Conservation (phyloP, 1,284 basidiomycete genomes). For the Ustilago bromivora region DNA sequence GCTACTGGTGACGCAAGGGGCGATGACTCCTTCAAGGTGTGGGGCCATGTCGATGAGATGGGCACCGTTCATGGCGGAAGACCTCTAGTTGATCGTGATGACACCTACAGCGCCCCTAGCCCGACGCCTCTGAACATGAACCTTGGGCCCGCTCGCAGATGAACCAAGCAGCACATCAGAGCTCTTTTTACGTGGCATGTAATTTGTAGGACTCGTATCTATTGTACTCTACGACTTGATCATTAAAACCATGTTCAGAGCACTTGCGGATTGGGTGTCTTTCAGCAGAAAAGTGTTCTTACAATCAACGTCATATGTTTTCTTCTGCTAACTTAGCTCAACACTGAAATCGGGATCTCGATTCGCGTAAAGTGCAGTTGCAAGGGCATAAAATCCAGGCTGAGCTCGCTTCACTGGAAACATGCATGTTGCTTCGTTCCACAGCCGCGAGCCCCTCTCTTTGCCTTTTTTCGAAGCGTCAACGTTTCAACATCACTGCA, state of each 20-base stretch:
- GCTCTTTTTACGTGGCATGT: neutral
- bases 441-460: neutral
- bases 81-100: constrained; percentile 55
- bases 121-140: constrained; percentile 58
- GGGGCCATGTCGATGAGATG: constrained; percentile 57
- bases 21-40: constrained; percentile 47
- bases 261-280: neutral
- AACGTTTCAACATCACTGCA: neutral
- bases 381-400: neutral
- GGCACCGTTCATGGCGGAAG: constrained; percentile 60
- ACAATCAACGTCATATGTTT: too few relatives aligned
- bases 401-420: neutral
- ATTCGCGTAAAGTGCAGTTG: neutral
- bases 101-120: constrained; percentile 61
- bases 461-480: neutral
- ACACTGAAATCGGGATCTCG: neutral
- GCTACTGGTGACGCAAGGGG: constrained; percentile 12
- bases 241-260: neutral
- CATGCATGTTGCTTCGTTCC: constrained; percentile 1
- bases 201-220: neutral
- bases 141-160: constrained; percentile 21
- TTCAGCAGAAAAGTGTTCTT: neutral
- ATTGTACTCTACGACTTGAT: constrained; percentile 12
- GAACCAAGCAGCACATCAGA: neutral
- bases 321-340: too few relatives aligned